phyloP scores from a whole-genome alignment of 225 moss, liverwort and hornwort species.

The Rhytidiadelphus loreus region DNA sequence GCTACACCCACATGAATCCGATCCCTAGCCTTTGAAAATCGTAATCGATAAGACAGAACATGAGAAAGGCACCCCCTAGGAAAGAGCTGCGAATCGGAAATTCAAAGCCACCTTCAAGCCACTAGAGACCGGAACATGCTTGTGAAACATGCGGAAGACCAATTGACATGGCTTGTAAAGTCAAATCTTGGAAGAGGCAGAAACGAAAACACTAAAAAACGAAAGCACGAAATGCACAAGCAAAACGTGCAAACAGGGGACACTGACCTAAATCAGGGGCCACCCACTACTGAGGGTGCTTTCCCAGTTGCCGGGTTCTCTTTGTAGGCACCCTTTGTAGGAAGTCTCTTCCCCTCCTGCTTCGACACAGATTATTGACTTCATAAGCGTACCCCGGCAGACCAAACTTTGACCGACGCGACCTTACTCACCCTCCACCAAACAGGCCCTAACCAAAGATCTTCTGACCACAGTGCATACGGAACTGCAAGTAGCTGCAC shows the following conservation, averaged over 20 bases:
- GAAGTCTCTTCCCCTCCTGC: conserved; percentile 60
- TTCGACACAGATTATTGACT: conserved; percentile 52
- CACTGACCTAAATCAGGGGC: conserved; percentile 70
- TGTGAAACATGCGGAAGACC: neutral
- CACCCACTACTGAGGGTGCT: conserved; percentile 66
- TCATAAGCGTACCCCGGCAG: conserved; percentile 40
- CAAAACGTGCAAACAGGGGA: conserved; percentile 60
- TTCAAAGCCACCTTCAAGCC: neutral
- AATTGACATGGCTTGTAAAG: neutral
- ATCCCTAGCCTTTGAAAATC: neutral
- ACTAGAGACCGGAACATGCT: neutral
- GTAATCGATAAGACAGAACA: neutral
- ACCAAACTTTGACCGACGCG: conserved; percentile 27
- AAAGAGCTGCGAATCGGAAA: neutral
- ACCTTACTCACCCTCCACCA: conserved; percentile 28
- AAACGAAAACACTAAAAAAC: conserved; percentile 19
- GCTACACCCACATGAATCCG: neutral
- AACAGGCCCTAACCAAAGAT: conserved; percentile 17
- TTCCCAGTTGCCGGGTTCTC: conserved; percentile 55
- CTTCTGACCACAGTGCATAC: neutral
- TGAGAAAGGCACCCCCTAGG: neutral
- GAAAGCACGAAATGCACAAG: conserved; percentile 58
- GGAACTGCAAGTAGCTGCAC: conserved; percentile 19
- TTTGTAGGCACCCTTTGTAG: conserved; percentile 54
- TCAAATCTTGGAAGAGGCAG: conserved; percentile 1